Evolutionary conservation across 2,329 filamentous ascomycete species (phyloP), one percentile per base, ranked within the genome.

Genomic region (Penicillium sp.): DNA sequence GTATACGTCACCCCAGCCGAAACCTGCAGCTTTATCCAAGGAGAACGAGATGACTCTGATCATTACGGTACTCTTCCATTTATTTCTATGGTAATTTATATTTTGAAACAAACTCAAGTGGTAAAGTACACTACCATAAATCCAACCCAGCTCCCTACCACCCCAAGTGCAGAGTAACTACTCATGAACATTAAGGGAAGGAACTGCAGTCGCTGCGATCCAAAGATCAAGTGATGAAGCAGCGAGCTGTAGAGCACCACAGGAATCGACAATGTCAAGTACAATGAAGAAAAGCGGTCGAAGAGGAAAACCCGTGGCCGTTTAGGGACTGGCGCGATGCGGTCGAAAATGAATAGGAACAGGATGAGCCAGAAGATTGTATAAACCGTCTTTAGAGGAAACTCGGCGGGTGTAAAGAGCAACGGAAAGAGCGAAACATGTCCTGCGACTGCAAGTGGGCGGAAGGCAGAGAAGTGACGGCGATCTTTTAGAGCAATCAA

Each of bases 141-240:
- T 10, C 95, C 93, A 43, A 97, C 71, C 94, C 94, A 98, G 78
- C 95, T 98, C 3, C 92, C 93, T 19, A 97, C 87, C 0, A 98
- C 93, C n/a, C 95, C 95, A 60, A 98, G 82, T 4, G 95, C 95
- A 37, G 90, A 92, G 77, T 98, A 99, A 13, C 91, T 90, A 81
- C 94, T 98, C 68, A 89, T 97, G 74, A 98, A 95, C 94, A 99
- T 98, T 69, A 98, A 81, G 28, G 95, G 95, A 57, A 99, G 78
- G 76, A 98, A 99, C 78, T 97, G 92, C 70, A 91, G 92, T 65
- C 82, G 71, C 22, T 73, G 70, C 55, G 87, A 85, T 0, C 93
- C 93, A 79, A 97, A 97, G 4, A 96, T 79, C n/a, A 94, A 76
- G 52, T 87, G 85, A 76, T 99, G 95, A 7, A 95, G 66, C 54